Base-by-base conservation (phyloP, 495 filamentous ascomycete species). In the Astrocystis sublimbata region DNA sequence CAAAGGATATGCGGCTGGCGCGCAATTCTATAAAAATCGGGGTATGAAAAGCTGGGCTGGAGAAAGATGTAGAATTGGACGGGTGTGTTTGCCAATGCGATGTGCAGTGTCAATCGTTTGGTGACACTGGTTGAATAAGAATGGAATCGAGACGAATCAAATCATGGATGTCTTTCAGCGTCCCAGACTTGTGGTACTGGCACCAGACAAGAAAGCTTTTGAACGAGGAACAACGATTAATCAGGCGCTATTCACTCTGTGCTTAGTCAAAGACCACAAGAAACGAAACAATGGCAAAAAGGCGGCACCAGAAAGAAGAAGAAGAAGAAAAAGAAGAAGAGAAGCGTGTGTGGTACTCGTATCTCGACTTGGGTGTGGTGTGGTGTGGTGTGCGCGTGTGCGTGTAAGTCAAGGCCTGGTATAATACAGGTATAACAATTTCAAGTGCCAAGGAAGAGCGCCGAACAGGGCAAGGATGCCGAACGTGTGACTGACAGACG, bases 141-240 rank as follows among this genome's bases (percentile, higher is more conserved):
- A 58, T 45, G 61, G 61, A 68, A 68, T 60, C 60, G 61, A 54
- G 58, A 56, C 54, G 51, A 55, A 63, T 50, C 46, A n/a, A 67
- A 36, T 19, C n/a, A n/a, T n/a, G n/a, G n/a, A n/a, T n/a, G 60
- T 45, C 69, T 71, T 71, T 71, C 64, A 64, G 21, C 31, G n/a
- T 35, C 36, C 33, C 33, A 54, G 42, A 51, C 43, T 45, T 33
- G 54, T 60, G 33, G 31, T 30, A 28, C 4, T 31, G 13, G 8
- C 19, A 33, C 49, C 15, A 21, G 54, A 69, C 65, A 69, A 71
- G 65, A 13, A 46, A 19, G n/a, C 43, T 57, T 58, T 64, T 67
- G 42, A 62, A 17, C 31, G 13, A 59, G 43, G 49, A 47, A 58
- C 58, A 64, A 67, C 63, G 2, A 43, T 59, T 30, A 66, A 61